phyloP scores from a whole-genome alignment of 306 rosid species.

The Geum urbanum region DNA sequence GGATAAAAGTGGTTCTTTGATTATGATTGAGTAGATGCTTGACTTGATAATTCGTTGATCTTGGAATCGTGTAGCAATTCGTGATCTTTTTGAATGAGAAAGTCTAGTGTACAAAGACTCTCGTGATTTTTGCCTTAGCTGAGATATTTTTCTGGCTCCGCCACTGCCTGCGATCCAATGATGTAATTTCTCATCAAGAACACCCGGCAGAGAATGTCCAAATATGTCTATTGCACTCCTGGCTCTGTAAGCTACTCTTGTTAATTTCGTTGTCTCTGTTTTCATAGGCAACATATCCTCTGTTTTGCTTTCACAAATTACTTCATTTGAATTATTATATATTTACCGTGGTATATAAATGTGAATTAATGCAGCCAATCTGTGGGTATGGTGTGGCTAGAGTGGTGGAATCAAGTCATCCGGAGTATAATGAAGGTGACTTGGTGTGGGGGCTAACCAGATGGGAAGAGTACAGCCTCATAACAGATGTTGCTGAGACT shows the following conservation, averaged over 20 bases:
- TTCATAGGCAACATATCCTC: too few species aligned
- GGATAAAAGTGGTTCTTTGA: too few species aligned
- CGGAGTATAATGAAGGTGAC: slow-evolving; percentile 44
- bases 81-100: too few species aligned
- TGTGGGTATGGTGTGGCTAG: slow-evolving; percentile 40
- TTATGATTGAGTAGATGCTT: too few species aligned
- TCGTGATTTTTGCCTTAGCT: too few species aligned
- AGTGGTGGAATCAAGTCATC: slow-evolving; percentile 46
- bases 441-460: slow-evolving; percentile 39
- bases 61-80: too few species aligned
- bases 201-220: not conserved
- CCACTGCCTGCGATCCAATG: slow-evolving; percentile 22
- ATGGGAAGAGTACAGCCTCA: slow-evolving; percentile 55
- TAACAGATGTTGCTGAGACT: slow-evolving; percentile 23
- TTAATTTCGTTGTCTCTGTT: too few species aligned
- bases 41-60: too few species aligned
- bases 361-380: slow-evolving; percentile 11
- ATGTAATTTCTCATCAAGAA: slow-evolving; percentile 1
- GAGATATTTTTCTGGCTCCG: too few species aligned
- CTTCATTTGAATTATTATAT: not conserved
- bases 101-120: too few species aligned
- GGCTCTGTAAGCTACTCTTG: not conserved
- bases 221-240: not conserved
- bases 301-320: not conserved
- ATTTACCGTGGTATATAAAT: not conserved